Evolutionary conservation across 306 rosid species (phyloP).

Genomic region (Gynostemma pentaphyllum): DNA sequence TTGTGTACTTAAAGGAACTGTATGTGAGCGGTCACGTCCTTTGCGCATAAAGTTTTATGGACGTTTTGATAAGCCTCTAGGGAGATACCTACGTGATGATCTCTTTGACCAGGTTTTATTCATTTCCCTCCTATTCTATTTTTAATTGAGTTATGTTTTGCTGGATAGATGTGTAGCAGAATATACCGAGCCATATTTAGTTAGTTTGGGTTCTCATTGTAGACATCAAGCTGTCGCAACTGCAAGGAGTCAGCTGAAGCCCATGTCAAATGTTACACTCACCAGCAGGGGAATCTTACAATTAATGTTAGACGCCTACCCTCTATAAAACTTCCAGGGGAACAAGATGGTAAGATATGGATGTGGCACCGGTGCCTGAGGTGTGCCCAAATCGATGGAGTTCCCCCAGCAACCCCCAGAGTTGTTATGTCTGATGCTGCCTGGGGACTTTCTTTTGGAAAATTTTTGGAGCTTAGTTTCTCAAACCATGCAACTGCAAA

Average conservation of each 20-base stretch:
- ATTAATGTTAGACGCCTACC: conserved; percentile 75
- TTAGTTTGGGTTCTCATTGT: conserved; percentile 11
- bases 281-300: conserved; percentile 94
- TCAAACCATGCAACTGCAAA: conserved; percentile 98
- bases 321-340: conserved; percentile 74
- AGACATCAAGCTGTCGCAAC: conserved; percentile 59
- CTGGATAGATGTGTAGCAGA: neutral
- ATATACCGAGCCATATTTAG: conserved; percentile 9
- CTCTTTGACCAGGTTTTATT: conserved; percentile 63
- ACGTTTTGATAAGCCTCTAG: conserved; percentile 89
- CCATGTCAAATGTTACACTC: conserved; percentile 76
- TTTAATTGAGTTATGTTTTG: neutral
- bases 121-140: neutral
- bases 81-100: conserved; percentile 83
- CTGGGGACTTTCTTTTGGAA: conserved; percentile 98
- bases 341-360: conserved; percentile 89
- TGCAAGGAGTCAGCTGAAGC: conserved; percentile 75
- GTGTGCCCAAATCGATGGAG: conserved; percentile 75
- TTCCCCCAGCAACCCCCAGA: conserved; percentile 94
- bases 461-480: conserved; percentile 96
- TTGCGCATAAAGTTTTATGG: conserved; percentile 92
- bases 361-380: conserved; percentile 98
- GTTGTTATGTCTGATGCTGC: conserved; percentile 99
- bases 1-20: conserved; percentile 67
- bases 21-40: conserved; percentile 80